Base-by-base conservation (phyloP, 257 asterid genomes). In the Hygrophila difformis region DNA sequence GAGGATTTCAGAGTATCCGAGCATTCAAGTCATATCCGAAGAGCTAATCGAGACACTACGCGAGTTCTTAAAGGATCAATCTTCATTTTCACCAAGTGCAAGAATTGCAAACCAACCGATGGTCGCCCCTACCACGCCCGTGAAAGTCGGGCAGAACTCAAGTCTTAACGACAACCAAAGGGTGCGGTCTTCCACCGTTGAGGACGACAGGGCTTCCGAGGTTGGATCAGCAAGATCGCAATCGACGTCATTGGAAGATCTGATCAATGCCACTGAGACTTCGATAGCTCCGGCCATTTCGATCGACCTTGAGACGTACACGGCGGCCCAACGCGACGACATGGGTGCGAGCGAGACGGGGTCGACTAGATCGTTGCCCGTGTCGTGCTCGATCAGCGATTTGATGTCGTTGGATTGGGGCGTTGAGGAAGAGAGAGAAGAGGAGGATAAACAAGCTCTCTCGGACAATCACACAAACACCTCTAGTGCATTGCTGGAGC, bases 61-160 rank as follows among this genome's bases (percentile, higher is more conserved):
- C 39, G 94, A 87, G 24, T 83, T 77, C 55, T 62, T 87, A 64
- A 87, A 80, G 41, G 97, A 83, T 53, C 79, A 80, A 42, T 87
- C 97, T 0, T 73, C 93, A 6, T 87, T 83, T 44, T 61, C 83
- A 6, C 49, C 64, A 12, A 61, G 13, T 39, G 23, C 61, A 0
- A 65, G 19, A 58, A 60, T 73, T 7, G 44, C 70, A 7, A 58
- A 42, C 21, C 48, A 33, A 2, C 22, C 2, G 3, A 47, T 24
- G 18, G 62, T 56, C 15, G 59, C 53, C 21, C 61, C 56, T 5
- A 18, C 55, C 12, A 56, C 61, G 10, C 45, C 40, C 2, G 24
- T 65, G 18, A 44, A 12, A 19, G n/a, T 31, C 11, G 34, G 8
- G 8, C 24, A 53, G 18, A 57, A 29, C 31, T n/a, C n/a, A n/a